Evolutionary conservation across 1,284 basidiomycete genomes (phyloP), one percentile per base, ranked within the genome.

Genomic region (Blastosporella zonata): DNA sequence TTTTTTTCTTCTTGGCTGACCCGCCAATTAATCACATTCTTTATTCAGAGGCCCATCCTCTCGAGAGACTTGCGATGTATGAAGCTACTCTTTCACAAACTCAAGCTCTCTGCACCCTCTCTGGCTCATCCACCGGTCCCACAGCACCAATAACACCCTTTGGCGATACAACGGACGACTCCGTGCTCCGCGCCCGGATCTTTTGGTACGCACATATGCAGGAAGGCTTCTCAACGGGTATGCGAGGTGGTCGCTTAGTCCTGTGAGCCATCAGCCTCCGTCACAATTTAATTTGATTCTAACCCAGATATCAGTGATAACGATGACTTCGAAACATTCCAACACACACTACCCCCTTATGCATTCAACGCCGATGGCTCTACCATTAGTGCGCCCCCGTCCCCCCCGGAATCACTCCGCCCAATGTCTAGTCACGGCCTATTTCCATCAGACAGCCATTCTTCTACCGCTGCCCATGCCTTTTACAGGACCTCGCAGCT

Each of bases 141-240:
- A 68, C 78, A 0, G 62, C 79, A 21, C 68, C 73, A 46, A 77
- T 76, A 47, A 77, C 42, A 10, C 48, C 56, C 7, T 55, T 78
- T 13, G 71, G 75, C 34, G 78, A 78, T 6, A 68, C 72, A 34
- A 74, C 74, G 37, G 79, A 84, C 37, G 87, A 90, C 52, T 72
- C 75, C 6, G 67, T 81, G 29, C 72, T 87, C 21, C 80, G 87
- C 18, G 81, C 88, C 1, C 76, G 90, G 22, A 77, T 93, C 39
- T 93, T 91, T 62, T 94, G 90, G 89, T 93, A 87, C 58, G 81
- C 86, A 2, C 81, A 91, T 56, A 80, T 88, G 6, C 82, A 90
- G 53, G 92, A 95, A 66, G 83, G 89, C 29, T 77, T 93, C 22
- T 82, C 81, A 0, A 87, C 81, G 13, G 92, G 84, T 17, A 74